Base-by-base conservation (phyloP, 768 basidiomycete species). In the Trametes punicea region DNA sequence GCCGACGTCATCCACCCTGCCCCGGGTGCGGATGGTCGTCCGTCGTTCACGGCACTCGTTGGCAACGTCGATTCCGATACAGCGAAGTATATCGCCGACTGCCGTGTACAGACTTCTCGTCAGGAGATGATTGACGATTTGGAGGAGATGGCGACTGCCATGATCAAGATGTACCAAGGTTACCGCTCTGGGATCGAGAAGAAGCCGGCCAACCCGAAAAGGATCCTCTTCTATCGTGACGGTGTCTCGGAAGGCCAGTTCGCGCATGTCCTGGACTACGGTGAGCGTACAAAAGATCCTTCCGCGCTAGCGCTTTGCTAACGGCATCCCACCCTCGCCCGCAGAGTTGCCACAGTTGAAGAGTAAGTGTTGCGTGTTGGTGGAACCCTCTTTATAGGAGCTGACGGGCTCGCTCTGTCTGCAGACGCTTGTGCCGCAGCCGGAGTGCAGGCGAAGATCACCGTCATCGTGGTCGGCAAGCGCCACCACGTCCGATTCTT, bases 1-100 rank as follows among this genome's bases (percentile, higher is more conserved):
- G 90, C 90, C 16, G 89, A 92, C 67, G 88, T 89, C 26, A 88
- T 90, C 36, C 90, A 93, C 63, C 90, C 91, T 8, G 80, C 88
- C 6, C 89, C 91, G 18, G 89, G 89, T 8, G 80, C 88, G 0
- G 81, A 79, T n/a, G 88, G 84, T 16, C 81, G 84, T 3, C 91
- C 91, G 1, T 93, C 90, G 0, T 92, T 88, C 67, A 87, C 90
- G 0, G 77, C 89, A 6, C 73, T 93, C 6, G 90, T 93, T 16
- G 89, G 80, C 27, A 93, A 85, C 59, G 83, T 93, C 26, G 91
- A 93, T 66, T 81, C 81, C 0, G 81, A 85, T 53, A 81, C 79
- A 0, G 86, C 87, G 4, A 91, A 91, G 68, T 93, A 91, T 59
- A 55, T 76, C 26, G 75, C 76, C 31, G 84, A 79, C 33, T 83